Conservation (phyloP, 306 rosid species). For the Alnus rubra region DNA sequence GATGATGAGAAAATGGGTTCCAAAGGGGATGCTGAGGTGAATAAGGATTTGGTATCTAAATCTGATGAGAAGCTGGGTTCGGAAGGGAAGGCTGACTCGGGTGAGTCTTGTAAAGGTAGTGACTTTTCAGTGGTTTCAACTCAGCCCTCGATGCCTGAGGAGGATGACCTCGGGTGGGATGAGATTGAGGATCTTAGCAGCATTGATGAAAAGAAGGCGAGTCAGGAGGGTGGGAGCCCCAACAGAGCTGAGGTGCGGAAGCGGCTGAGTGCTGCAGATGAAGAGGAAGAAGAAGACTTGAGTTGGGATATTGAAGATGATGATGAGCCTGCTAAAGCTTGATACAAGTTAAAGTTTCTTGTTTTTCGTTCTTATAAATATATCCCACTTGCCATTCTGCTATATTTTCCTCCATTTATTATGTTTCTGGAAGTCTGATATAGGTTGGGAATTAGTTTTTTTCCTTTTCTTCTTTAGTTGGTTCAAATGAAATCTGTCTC, state of each 20-base stretch:
- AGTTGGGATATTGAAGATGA: conserved; percentile 90
- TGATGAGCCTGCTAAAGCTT: conserved; percentile 55
- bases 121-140: conserved; percentile 40
- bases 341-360: conserved; percentile 18
- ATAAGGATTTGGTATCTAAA: conserved; percentile 34
- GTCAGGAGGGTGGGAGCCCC: conserved; percentile 35
- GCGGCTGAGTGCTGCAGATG: conserved; percentile 68
- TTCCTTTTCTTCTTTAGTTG: conserved; percentile 4
- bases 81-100: conserved; percentile 38
- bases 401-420: conserved; percentile 22
- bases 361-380: not conserved
- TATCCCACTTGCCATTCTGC: conserved; percentile 7
- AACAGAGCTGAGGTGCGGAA: conserved; percentile 56
- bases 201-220: conserved; percentile 61
- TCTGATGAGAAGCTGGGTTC: conserved; percentile 32
- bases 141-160: conserved; percentile 42
- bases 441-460: conserved; percentile 8
- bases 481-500: conserved; percentile 29
- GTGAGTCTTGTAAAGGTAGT: conserved; percentile 38
- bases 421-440: conserved; percentile 27
- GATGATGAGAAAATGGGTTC: conserved; percentile 25
- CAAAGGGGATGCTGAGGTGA: conserved; percentile 35
- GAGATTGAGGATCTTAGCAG: conserved; percentile 87
- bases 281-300: conserved; percentile 75
- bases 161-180: conserved; percentile 90